A percentile compares a stretch with the other conserved stretches of the same genome.
Conservation (phyloP, 78 protist species). For the Speleostelium caveatum region DNA sequence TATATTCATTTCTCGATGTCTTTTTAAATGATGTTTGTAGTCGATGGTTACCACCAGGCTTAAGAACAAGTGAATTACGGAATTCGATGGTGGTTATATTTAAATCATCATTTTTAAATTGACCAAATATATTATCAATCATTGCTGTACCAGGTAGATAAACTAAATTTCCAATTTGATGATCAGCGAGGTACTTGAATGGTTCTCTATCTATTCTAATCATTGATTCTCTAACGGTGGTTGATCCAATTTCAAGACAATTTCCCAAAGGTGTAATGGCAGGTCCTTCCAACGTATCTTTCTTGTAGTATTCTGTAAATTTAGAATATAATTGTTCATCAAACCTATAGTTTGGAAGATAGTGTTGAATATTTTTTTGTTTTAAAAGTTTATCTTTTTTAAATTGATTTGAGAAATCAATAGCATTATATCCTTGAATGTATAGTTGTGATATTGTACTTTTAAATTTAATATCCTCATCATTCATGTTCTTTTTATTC, state of each 20-base stretch:
- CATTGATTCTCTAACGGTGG: too few species aligned
- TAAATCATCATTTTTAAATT: neutral
- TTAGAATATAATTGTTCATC: too few species aligned
- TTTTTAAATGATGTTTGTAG: neutral
- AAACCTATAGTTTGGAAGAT: too few species aligned
- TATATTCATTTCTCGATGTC: neutral
- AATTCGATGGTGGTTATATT: neutral
- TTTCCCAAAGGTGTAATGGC: too few species aligned
- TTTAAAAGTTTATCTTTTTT: too few species aligned
- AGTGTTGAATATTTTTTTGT: too few species aligned
- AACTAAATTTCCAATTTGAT: neutral
- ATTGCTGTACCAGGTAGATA: constrained; percentile 23
- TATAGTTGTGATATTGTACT: neutral
- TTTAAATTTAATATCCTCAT: neutral
- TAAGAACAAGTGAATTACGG: constrained; percentile 1
- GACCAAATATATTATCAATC: constrained; percentile 1
- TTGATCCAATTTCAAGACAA: too few species aligned
- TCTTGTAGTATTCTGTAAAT: too few species aligned
- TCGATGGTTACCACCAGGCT: neutral
- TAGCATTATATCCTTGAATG: neutral
- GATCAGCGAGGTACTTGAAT: constrained; percentile 20
- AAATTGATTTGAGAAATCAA: too few species aligned
- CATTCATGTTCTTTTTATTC: neutral
- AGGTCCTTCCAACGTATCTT: too few species aligned
- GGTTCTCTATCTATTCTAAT: neutral